Percentiles rank a stretch among this genome's conserved stretches.
Evolutionary conservation across 2,329 filamentous ascomycete genomes (phyloP).

Genomic region (Aureobasidium sp.): DNA sequence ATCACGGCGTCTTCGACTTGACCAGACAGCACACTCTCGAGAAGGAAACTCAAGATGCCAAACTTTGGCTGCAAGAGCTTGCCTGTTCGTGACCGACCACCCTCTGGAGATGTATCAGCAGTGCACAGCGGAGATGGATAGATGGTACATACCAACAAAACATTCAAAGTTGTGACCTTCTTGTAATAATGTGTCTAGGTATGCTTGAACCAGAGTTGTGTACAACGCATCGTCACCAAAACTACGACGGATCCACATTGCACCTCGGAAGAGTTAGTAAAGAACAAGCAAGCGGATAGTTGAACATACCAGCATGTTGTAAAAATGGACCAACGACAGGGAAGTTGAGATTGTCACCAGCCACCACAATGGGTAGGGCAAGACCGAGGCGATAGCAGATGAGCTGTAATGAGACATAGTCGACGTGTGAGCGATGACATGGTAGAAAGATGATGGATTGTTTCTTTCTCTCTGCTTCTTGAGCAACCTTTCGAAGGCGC

Average conservation of each 20-base stretch:
- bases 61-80: slow-evolving; percentile 94
- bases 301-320: slow-evolving; percentile 67
- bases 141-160: slow-evolving; percentile 54
- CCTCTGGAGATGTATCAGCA: slow-evolving; percentile 47
- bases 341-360: slow-evolving; percentile 94
- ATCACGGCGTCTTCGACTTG: slow-evolving; percentile 86
- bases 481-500: slow-evolving; percentile 71
- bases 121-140: not conserved
- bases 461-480: slow-evolving; percentile 75
- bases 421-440: slow-evolving; percentile 89
- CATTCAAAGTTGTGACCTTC: slow-evolving; percentile 94
- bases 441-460: slow-evolving; percentile 95
- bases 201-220: slow-evolving; percentile 85
- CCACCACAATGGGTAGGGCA: slow-evolving; percentile 82
- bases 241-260: slow-evolving; percentile 90
- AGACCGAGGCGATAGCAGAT: slow-evolving; percentile 93
- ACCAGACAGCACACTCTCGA: slow-evolving; percentile 84
- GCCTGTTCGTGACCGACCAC: slow-evolving; percentile 83
- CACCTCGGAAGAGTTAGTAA: slow-evolving; percentile 41
- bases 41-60: slow-evolving; percentile 82
- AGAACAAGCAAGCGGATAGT: not conserved
- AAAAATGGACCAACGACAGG: slow-evolving; percentile 83
- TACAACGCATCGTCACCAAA: slow-evolving; percentile 93
- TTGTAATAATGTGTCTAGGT: slow-evolving; percentile 86
- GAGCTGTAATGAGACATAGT: slow-evolving; percentile 90